phyloP scores from a whole-genome alignment of 2,329 filamentous ascomycete species.

The Drechslerella stenobrocha region DNA sequence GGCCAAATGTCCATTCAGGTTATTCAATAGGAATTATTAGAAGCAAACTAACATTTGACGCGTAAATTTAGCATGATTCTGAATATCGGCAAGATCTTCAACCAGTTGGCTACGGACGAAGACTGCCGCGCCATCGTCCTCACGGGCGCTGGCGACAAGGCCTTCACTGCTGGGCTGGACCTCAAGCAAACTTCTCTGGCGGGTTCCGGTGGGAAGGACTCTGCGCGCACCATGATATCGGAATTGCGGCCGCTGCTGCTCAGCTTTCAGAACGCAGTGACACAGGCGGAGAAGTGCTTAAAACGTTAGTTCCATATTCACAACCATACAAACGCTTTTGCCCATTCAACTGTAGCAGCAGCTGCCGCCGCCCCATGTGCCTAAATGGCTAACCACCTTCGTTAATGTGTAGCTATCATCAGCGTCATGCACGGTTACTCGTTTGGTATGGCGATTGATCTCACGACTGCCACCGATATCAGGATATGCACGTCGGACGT shows the following conservation, averaged over 20 bases:
- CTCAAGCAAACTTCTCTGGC: conserved; percentile 65
- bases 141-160: conserved; percentile 77
- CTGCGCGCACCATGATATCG: conserved; percentile 65
- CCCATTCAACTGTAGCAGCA: no score
- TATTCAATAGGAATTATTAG: background rate
- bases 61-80: conserved; percentile 70
- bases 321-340: no score
- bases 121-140: conserved; percentile 76
- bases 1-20: background rate
- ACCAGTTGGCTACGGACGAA: conserved; percentile 70
- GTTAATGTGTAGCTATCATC: conserved; percentile 86
- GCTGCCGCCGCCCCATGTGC: background rate
- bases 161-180: conserved; percentile 85
- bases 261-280: conserved; percentile 79
- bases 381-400: background rate
- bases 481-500: conserved; percentile 66
- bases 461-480: conserved; percentile 71
- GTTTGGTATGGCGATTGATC: conserved; percentile 76
- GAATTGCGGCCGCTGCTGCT: conserved; percentile 69
- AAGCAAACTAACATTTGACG: conserved; percentile 50
- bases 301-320: conserved; percentile 67
- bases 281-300: conserved; percentile 78
- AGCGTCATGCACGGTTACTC: conserved; percentile 75
- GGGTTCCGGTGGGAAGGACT: conserved; percentile 59
- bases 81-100: conserved; percentile 74